phyloP scores from a whole-genome alignment of 2,329 filamentous ascomycete genomes.

The Parastagonospora nodorum region DNA sequence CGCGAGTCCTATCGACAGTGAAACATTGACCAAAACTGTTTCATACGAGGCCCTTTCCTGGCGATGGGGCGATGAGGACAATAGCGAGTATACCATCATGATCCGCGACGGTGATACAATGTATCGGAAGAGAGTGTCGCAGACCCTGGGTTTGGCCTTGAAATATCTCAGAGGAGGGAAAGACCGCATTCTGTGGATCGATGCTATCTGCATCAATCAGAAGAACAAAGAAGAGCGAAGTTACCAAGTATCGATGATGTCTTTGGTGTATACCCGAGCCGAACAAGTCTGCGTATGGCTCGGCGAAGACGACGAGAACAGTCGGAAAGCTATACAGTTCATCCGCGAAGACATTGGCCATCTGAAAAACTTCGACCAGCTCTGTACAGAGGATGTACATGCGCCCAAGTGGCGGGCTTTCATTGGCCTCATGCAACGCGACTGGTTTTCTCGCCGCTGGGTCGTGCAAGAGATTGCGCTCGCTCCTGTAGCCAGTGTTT shows the following conservation, averaged over 20 bases:
- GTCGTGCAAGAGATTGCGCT: slow-evolving; percentile 52
- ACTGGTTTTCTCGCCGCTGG: slow-evolving; percentile 50
- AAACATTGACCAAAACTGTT: too few species aligned
- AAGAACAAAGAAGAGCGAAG: neutral
- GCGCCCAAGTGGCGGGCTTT: slow-evolving; percentile 33
- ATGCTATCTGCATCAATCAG: slow-evolving; percentile 7
- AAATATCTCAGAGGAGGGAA: neutral
- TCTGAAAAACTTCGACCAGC: neutral
- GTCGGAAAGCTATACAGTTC: neutral
- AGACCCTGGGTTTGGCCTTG: slow-evolving; percentile 4
- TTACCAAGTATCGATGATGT: slow-evolving; percentile 5
- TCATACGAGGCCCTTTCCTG: slow-evolving; percentile 8
- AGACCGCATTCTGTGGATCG: slow-evolving; percentile 6
- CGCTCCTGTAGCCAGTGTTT: slow-evolving; percentile 25
- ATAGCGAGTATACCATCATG: slow-evolving; percentile 3
- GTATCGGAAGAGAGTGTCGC: slow-evolving; percentile 3
- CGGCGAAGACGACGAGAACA: neutral
- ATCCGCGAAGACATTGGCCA: neutral
- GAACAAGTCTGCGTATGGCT: slow-evolving; percentile 2
- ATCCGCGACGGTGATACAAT: slow-evolving; percentile 2
- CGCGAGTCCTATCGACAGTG: too few species aligned
- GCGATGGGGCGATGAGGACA: slow-evolving; percentile 8
- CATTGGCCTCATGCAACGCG: slow-evolving; percentile 44
- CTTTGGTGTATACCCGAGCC: neutral
- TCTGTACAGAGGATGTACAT: neutral